phyloP scores from a whole-genome alignment of 371 early-diverging fungal genomes.

The Apophysomyces variabilis region DNA sequence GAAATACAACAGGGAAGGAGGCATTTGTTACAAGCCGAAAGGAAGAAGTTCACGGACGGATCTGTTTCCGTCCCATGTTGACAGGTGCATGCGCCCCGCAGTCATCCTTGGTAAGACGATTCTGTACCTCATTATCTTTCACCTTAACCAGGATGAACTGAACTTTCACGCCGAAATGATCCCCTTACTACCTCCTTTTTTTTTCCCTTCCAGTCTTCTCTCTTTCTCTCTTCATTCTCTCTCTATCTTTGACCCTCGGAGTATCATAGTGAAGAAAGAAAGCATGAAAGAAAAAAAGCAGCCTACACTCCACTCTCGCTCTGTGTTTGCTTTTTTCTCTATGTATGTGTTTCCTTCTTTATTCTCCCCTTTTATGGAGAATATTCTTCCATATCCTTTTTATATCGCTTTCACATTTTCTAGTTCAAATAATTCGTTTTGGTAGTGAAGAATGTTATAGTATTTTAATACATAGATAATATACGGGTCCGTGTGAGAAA shows the following conservation, averaged over 20 bases:
- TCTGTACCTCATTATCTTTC: conserved; percentile 2
- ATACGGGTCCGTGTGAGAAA: neutral
- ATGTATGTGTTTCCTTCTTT: neutral
- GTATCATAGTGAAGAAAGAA: neutral
- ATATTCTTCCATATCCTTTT: neutral
- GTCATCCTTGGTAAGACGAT: neutral
- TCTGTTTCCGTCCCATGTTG: conserved; percentile 8
- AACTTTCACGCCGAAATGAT: neutral
- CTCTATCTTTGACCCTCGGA: neutral
- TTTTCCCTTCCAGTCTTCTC: neutral
- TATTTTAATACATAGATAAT: neutral
- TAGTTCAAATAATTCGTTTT: neutral
- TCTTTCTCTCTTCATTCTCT: neutral
- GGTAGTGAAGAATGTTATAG: neutral
- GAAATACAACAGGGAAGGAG: neutral
- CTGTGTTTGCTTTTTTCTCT: too few species aligned
- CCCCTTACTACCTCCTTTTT: conserved; percentile 6
- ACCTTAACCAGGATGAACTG: neutral
- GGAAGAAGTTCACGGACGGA: conserved; percentile 5
- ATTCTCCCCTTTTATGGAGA: conserved; percentile 11
- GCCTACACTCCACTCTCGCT: too few species aligned
- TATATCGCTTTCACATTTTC: conserved; percentile 1
- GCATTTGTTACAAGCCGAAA: neutral
- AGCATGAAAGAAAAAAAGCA: neutral
- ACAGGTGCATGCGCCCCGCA: conserved; percentile 4